Percentiles rank a stretch among this genome's conserved stretches.
Conservation (phyloP, 176 grass and related monocot genomes). For the Aegilops sharonensis region DNA sequence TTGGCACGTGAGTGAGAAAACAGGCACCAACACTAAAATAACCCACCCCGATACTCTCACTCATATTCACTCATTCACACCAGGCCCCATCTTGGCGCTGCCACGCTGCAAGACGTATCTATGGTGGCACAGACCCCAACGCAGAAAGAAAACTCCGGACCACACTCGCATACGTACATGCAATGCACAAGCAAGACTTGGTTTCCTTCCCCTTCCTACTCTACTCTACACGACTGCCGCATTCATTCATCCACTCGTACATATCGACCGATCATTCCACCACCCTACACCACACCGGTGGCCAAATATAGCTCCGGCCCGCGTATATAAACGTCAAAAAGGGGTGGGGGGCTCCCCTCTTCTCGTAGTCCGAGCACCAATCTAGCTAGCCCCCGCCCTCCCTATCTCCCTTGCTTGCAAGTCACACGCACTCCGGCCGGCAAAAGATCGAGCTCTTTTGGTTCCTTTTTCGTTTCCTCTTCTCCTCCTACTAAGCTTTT, state of each 20-base stretch:
- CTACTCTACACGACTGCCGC: neutral
- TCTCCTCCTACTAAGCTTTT: neutral
- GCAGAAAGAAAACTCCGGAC: constrained; percentile 22
- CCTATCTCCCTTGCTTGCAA: constrained; percentile 38
- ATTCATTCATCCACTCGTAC: neutral
- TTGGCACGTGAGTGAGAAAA: constrained; percentile 40
- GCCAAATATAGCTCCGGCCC: constrained; percentile 21
- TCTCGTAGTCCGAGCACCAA: constrained; percentile 21
- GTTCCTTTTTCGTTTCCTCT: constrained; percentile 20
- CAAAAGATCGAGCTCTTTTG: constrained; percentile 7
- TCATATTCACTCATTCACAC: neutral
- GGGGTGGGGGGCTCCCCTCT: neutral
- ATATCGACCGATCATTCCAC: constrained; percentile 16
- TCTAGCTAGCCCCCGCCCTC: neutral
- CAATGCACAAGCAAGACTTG: constrained; percentile 22
- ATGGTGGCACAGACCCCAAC: constrained; percentile 38
- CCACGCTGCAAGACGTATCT: constrained; percentile 44
- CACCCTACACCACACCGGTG: neutral
- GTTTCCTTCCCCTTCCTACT: neutral
- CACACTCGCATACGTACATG: constrained; percentile 35
- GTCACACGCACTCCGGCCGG: neutral
- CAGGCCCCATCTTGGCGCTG: neutral
- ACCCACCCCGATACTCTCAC: too few relatives aligned
- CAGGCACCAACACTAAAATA: neutral
- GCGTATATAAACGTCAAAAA: constrained; percentile 39